Conservation (phyloP, 805 yeast species). For the Hanseniaspora meyeri region DNA sequence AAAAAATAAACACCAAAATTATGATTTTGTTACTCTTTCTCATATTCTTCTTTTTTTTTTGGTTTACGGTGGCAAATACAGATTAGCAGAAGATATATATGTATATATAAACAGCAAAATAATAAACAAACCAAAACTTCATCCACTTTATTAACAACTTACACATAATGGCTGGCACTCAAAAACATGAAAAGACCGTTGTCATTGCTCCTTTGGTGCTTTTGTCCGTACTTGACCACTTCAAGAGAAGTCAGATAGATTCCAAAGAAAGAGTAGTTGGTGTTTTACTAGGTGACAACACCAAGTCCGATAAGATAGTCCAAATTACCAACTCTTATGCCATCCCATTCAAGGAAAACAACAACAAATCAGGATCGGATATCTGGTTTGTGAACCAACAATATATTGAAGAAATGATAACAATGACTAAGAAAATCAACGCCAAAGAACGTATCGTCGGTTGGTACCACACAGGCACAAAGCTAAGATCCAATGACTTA, state of each 20-base stretch:
- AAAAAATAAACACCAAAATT: no score
- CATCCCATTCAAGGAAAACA: constrained; percentile 96
- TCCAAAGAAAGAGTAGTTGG: constrained; percentile 81
- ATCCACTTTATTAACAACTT: no score
- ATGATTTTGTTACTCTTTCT: background rate
- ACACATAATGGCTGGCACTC: background rate
- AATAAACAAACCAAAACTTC: background rate
- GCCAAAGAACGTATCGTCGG: constrained; percentile 94
- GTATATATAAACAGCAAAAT: no score
- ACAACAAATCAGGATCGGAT: constrained; percentile 50
- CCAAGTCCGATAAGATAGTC: constrained; percentile 36
- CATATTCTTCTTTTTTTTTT: background rate
- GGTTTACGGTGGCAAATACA: background rate
- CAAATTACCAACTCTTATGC: constrained; percentile 89
- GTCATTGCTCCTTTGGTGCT: constrained; percentile 92
- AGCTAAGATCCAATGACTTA: constrained; percentile 73
- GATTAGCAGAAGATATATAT: background rate
- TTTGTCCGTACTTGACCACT: constrained; percentile 89
- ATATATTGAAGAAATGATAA: constrained; percentile 89
- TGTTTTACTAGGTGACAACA: constrained; percentile 75
- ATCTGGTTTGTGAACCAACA: constrained; percentile 98
- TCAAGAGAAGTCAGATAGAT: constrained; percentile 68
- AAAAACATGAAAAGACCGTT: constrained; percentile 31
- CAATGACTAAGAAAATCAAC: constrained; percentile 93
- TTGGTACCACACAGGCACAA: constrained; percentile 99